Base-by-base conservation (phyloP, 2,329 filamentous ascomycete genomes). In the Albophoma yamanashiensis region DNA sequence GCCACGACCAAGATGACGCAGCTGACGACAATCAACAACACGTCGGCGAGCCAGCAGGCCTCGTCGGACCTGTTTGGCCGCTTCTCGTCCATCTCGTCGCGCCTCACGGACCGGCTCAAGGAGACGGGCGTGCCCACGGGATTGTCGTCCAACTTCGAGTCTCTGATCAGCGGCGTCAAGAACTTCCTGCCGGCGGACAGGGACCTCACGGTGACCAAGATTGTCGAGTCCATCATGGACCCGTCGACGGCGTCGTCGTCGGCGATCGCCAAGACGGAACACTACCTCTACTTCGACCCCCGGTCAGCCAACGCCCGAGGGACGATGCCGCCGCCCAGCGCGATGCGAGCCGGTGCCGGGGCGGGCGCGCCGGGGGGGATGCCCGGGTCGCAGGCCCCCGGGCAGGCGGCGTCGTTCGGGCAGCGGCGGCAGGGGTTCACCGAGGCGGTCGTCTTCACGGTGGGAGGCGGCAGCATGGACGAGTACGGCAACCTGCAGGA, bases 1-100 rank as follows among this genome's bases (percentile, higher is more conserved):
- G 91, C 95, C 65, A 92, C 96, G 57, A 97, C 93, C 6, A 91
- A 94, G 64, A 97, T 97, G 91, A 97, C 93, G 17, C 96, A 97
- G 84, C 89, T 99, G 73, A 91, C 92, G 4, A 95, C 92, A 1
- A 87, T 92, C 63, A 94, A 93, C 64, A 88, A 87, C 38, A 87
- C 89, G 17, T 80, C 62, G 25, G 40, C 88, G 62, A 79, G 83
- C 22, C 82, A 87, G 66, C 84, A 85, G 64, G 71, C 71, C 73
- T 74, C 89, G 4, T 87, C 84, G 7, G 91, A 96, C 67, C 82
- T 99, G 20, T 97, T 99, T 78, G 89, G 91, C 25, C 92, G 92
- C 56, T 96, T 99, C 78, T 94, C 89, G 38, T 91, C 89, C 52
- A 89, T 99, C 64, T 94, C 91, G 14, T 93, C 89, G 52, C 89